Evolutionary conservation across 257 asterid species (phyloP).

Genomic region (Schizonepeta tenuifolia): DNA sequence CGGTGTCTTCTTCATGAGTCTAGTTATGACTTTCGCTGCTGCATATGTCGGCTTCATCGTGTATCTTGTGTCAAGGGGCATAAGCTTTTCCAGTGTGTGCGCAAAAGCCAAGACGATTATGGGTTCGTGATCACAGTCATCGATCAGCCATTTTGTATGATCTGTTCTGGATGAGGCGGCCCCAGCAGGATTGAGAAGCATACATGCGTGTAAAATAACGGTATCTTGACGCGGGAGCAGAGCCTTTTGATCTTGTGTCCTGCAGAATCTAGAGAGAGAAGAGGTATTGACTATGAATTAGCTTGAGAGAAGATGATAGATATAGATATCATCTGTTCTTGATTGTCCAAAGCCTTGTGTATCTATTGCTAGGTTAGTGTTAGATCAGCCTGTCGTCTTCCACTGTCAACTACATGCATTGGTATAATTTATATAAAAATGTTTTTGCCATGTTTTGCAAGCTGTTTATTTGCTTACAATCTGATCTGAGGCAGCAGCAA

Average conservation of each 20-base stretch:
- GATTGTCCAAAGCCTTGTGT: conserved; percentile 9
- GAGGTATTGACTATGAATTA: conserved; percentile 6
- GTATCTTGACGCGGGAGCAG: not conserved
- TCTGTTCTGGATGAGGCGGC: not conserved
- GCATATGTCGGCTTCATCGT: conserved; percentile 57
- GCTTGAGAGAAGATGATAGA: conserved; percentile 6
- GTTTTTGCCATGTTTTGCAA: not conserved
- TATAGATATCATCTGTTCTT: conserved; percentile 14
- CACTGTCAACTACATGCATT: conserved; percentile 23
- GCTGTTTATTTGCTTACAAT: not conserved
- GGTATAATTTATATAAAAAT: not conserved
- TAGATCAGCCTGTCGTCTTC: not conserved
- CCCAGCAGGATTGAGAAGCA: not conserved
- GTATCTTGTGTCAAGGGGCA: conserved; percentile 59
- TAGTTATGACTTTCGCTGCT: conserved; percentile 48
- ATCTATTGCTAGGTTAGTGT: conserved; percentile 29
- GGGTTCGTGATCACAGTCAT: conserved; percentile 29
- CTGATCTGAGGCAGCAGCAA: not conserved
- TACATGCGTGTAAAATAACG: not conserved
- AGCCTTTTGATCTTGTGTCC: conserved; percentile 4
- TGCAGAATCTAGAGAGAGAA: not conserved
- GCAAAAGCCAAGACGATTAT: conserved; percentile 43
- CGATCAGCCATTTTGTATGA: not conserved
- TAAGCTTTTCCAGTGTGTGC: conserved; percentile 39
- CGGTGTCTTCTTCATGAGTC: conserved; percentile 47